Conservation (phyloP, 352 stramenopile genomes). For the Globisporangium mamillatum region DNA sequence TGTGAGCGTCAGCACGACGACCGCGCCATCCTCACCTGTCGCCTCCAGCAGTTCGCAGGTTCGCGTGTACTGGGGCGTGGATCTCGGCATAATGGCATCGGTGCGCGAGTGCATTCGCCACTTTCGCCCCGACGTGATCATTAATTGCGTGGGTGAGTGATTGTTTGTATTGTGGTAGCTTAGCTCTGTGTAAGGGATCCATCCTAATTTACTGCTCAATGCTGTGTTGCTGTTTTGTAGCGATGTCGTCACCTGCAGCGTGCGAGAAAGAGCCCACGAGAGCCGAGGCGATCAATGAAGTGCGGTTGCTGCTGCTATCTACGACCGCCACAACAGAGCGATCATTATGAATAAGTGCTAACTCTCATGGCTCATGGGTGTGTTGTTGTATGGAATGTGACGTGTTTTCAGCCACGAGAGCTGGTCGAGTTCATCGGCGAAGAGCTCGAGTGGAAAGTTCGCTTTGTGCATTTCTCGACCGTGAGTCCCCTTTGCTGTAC, state of each 20-base stretch:
- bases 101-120: constrained; percentile 32
- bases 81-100: constrained; percentile 27
- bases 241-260: constrained; percentile 51
- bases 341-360: not conserved
- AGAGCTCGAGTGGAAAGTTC: constrained; percentile 21
- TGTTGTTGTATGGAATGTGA: not conserved
- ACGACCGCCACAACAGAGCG: not conserved
- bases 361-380: not conserved
- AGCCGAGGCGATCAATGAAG: constrained; percentile 45
- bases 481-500: constrained; percentile 12
- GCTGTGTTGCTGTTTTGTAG: constrained; percentile 18
- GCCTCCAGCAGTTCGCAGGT: constrained; percentile 17
- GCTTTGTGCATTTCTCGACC: constrained; percentile 65
- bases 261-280: constrained; percentile 47
- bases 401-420: constrained; percentile 24
- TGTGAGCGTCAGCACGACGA: not conserved
- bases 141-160: constrained; percentile 60
- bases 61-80: constrained; percentile 42
- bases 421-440: constrained; percentile 33
- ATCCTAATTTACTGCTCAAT: not conserved
- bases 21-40: not conserved
- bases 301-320: constrained; percentile 10
- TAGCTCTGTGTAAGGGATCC: not conserved
- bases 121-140: constrained; percentile 39
- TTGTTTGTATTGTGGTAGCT: not conserved